Evolutionary conservation across 139 green algal genomes (phyloP), one percentile per base, ranked within the genome.

Genomic region (Tetraselmis striata): DNA sequence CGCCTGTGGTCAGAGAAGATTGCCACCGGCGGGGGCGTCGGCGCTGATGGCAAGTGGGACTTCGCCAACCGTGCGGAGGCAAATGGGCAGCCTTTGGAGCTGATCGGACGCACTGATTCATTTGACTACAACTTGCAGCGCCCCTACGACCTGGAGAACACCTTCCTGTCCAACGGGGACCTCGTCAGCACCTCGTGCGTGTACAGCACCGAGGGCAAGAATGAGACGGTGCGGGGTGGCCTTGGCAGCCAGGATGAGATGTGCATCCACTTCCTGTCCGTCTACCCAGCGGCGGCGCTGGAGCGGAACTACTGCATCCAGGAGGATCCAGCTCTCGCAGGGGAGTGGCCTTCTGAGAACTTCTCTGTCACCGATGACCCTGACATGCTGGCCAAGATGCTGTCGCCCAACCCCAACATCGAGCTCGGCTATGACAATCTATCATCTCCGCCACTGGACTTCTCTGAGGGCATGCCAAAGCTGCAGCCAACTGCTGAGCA

Each of bases 261-360:
- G 76, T 79, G 76, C 76, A 45, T 79, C 76, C 76, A 79, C 76
- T 45, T 31, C 22, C 18, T 79, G 29, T 79, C 29, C 11, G 5
- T 45, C 22, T 79, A 79, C 29, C 76, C 76, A 5, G 76, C 45
- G 11, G 45, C 5, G 11, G 45, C 45, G 45, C 45, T 67, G 11
- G 45, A 67, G 11, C 45, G 45, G 11, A 67, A 5, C 45, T 67
- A 67, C 45, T 67, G 45, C 45, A 67, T 67, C 45, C 11, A 5
- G 45, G 11, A 67, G 45, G 45, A 67, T 18, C 11, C 45, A 25
- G 45, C 45, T 67, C 45, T 67, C 11, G 45, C 45, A 5, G 45
- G 45, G 18, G 45, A 67, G 45, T 67, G 45, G 45, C 45, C 45
- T 18, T 18, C 5, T 25, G 45, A 67, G 5, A 67, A 67, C 45